A percentile compares a stretch with the other conserved stretches of the same genome.
phyloP scores from a whole-genome alignment of 163 green algal species.

The Prototheca wickerhamii region DNA sequence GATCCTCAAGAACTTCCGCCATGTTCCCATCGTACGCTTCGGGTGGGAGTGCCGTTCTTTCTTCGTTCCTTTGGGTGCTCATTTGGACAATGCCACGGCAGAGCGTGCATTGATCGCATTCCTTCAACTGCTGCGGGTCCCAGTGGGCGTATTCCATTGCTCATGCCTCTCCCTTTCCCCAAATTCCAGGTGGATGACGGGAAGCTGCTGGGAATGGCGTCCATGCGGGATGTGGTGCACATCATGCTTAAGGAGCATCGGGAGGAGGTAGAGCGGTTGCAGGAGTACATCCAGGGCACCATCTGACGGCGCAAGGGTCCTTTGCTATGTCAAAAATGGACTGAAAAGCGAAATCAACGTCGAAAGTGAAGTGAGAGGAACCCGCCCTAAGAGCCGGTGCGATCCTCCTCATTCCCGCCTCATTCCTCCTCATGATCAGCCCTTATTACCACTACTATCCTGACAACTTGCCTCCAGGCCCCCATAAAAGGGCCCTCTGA shows the following conservation, averaged over 20 bases:
- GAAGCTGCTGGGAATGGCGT: conserved; percentile 49
- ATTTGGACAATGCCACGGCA: not conserved
- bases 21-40: conserved; percentile 49
- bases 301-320: conserved; percentile 23
- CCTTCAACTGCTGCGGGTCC: too few relatives aligned
- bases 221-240: conserved; percentile 53
- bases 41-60: not conserved
- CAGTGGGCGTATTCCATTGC: not conserved
- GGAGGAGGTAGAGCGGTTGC: conserved; percentile 49
- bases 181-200: conserved; percentile 34
- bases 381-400: not conserved
- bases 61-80: not conserved
- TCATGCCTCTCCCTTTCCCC: not conserved
- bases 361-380: not conserved
- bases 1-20: conserved; percentile 53
- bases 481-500: too few relatives aligned
- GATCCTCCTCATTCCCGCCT: too few relatives aligned
- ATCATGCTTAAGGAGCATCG: conserved; percentile 50
- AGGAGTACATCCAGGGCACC: conserved; percentile 57
- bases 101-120: too few relatives aligned
- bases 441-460: too few relatives aligned
- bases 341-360: not conserved
- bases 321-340: not conserved
- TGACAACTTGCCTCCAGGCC: too few relatives aligned
- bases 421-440: too few relatives aligned